Percentiles rank a stretch among this genome's conserved stretches.
phyloP scores from a whole-genome alignment of 495 filamentous ascomycete species.

The Aspergillus incahuasiensis region DNA sequence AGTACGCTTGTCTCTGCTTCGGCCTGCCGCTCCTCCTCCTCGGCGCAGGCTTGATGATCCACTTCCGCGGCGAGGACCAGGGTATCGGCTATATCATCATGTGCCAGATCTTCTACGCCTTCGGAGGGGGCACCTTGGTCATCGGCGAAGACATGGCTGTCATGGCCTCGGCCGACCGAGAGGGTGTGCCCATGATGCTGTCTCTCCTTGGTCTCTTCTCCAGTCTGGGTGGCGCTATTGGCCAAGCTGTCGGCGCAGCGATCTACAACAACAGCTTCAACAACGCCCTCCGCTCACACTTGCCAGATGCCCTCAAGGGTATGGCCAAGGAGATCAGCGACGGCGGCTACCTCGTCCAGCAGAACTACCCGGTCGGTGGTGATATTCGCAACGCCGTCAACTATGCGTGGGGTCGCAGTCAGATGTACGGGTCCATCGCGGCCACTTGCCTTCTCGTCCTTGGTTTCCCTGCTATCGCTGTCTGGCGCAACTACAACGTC shows the following conservation, averaged over 20 bases:
- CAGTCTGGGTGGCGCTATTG: conserved; percentile 66
- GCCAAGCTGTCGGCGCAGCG: conserved; percentile 57
- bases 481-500: conserved; percentile 45
- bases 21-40: conserved; percentile 59
- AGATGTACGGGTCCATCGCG: conserved; percentile 55
- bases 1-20: conserved; percentile 53
- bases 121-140: conserved; percentile 60
- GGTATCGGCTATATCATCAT: conserved; percentile 66
- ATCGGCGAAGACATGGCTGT: conserved; percentile 69
- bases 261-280: conserved; percentile 69
- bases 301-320: conserved; percentile 41
- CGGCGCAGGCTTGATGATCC: conserved; percentile 61
- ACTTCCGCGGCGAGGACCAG: conserved; percentile 58
- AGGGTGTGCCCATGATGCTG: conserved; percentile 66
- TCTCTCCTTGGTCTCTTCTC: conserved; percentile 63
- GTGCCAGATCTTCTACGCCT: conserved; percentile 75
- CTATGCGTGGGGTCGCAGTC: conserved; percentile 55
- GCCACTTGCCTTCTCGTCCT: conserved; percentile 38
- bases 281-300: conserved; percentile 35
- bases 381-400: conserved; percentile 52
- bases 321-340: conserved; percentile 45
- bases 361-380: conserved; percentile 49
- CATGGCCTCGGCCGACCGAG: conserved; percentile 60
- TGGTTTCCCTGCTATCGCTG: conserved; percentile 32
- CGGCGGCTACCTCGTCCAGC: conserved; percentile 45